These are phyloP conservation scores for Melastoma malabathricum DNA, from an alignment of 345 rosid genomes.

Conservation along the genomic window DNA sequence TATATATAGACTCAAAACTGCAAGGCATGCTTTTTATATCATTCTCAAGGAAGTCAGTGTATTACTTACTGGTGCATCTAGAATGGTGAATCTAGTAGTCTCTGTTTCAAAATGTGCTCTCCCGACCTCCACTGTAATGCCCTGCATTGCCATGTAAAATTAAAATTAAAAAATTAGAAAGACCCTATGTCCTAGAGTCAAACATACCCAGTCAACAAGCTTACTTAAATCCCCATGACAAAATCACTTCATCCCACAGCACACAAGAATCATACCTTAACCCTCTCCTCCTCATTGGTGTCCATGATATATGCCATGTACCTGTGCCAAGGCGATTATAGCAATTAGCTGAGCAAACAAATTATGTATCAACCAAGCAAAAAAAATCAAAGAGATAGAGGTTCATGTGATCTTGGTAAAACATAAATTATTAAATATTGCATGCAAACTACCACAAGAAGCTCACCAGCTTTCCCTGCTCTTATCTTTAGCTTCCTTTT, in stretches of 20 bases:
- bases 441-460: constrained; percentile 4
- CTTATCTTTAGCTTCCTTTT: constrained; percentile 96
- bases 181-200: too few relatives aligned
- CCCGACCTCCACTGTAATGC: constrained; percentile 98
- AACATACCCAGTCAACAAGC: too few relatives aligned
- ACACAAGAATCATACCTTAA: constrained; percentile 33
- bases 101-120: constrained; percentile 95
- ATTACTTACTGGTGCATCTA: constrained; percentile 99
- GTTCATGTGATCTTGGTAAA: too few relatives aligned
- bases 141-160: constrained; percentile 28
- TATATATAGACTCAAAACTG: too few relatives aligned
- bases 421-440: too few relatives aligned
- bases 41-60: neutral
- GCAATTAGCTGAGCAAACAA: neutral
- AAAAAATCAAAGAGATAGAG: too few relatives aligned
- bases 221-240: too few relatives aligned
- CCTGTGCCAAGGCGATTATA: constrained; percentile 34
- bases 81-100: constrained; percentile 89
- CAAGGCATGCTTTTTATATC: too few relatives aligned
- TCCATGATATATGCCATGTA: constrained; percentile 99
- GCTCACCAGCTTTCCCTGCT: constrained; percentile 96
- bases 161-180: too few relatives aligned
- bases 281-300: constrained; percentile 95
- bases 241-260: neutral
- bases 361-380: neutral